phyloP scores from a whole-genome alignment of 2,329 filamentous ascomycete species.

The Xylariaceae sp. region DNA sequence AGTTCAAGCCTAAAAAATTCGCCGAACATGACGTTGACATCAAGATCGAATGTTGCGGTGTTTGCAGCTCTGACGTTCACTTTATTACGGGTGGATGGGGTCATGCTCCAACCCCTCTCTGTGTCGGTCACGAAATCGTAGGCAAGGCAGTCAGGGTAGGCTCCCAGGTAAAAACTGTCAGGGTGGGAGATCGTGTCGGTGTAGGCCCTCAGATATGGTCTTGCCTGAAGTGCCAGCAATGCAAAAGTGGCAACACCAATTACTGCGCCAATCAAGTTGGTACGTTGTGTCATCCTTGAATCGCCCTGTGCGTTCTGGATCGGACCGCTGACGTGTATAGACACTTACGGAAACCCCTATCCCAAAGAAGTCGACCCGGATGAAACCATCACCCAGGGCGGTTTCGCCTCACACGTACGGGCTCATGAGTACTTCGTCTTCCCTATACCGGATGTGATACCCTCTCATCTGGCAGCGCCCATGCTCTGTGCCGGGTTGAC shows the following conservation, averaged over 20 bases:
- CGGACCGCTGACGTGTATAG: conserved; percentile 18
- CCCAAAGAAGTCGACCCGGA: conserved; percentile 49
- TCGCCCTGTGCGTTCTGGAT: not conserved
- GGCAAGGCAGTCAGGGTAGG: conserved; percentile 43
- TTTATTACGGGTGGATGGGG: conserved; percentile 33
- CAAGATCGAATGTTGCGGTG: conserved; percentile 60
- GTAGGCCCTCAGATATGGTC: conserved; percentile 56
- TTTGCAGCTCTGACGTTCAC: conserved; percentile 51
- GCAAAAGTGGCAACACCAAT: conserved; percentile 45
- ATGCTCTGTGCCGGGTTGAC: conserved; percentile 77
- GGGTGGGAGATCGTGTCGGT: conserved; percentile 59
- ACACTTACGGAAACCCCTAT: conserved; percentile 55
- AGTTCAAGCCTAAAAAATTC: conserved; percentile 32
- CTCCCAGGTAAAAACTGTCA: conserved; percentile 41
- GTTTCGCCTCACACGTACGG: conserved; percentile 47
- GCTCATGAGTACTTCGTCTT: conserved; percentile 54
- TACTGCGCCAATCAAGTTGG: conserved; percentile 43
- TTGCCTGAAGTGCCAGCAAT: conserved; percentile 47
- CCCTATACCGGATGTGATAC: conserved; percentile 50
- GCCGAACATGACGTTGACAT: conserved; percentile 59
- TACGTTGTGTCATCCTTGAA: conserved; percentile 17
- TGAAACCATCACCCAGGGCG: conserved; percentile 60
- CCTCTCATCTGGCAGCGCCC: conserved; percentile 51
- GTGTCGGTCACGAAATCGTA: conserved; percentile 56
- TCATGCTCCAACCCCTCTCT: conserved; percentile 37